Percentiles rank a stretch among this genome's conserved stretches.
Evolutionary conservation across 371 early-diverging fungal species (phyloP).

Genomic region (Antonospora locustae): DNA sequence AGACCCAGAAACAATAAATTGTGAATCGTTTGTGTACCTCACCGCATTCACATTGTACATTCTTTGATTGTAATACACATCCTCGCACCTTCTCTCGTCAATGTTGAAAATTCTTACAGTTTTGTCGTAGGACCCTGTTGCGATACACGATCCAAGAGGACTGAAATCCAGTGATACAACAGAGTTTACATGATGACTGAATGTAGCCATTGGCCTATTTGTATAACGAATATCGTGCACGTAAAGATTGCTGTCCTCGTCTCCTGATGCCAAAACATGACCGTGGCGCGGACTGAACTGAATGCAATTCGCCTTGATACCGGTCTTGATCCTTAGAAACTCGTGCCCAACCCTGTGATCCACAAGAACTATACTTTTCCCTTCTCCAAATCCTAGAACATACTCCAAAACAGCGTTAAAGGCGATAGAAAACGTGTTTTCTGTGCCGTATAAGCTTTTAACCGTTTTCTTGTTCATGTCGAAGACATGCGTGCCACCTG

Average conservation of each 20-base stretch:
- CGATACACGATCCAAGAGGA: constrained; percentile 85
- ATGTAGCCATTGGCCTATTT: constrained; percentile 63
- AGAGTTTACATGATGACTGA: constrained; percentile 85
- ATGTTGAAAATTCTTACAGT: constrained; percentile 75
- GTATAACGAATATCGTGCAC: constrained; percentile 83
- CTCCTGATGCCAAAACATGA: constrained; percentile 58
- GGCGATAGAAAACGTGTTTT: constrained; percentile 8
- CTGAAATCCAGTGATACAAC: constrained; percentile 87
- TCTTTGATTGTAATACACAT: constrained; percentile 90
- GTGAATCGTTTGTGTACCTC: constrained; percentile 75
- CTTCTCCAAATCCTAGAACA: constrained; percentile 30
- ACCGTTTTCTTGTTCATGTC: constrained; percentile 16
- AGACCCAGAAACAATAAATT: constrained; percentile 81
- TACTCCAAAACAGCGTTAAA: too few relatives aligned
- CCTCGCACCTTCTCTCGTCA: constrained; percentile 66
- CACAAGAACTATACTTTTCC: constrained; percentile 25
- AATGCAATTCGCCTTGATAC: constrained; percentile 38
- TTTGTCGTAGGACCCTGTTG: constrained; percentile 81
- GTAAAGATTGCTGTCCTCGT: constrained; percentile 87
- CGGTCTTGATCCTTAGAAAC: constrained; percentile 6
- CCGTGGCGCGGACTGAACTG: constrained; percentile 39
- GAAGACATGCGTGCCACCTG: too few relatives aligned
- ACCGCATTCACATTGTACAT: constrained; percentile 77
- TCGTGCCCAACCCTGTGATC: constrained; percentile 42
- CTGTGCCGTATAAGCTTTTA: constrained; percentile 2